These are phyloP conservation scores for Paralagenidium karlingii DNA, from an alignment of 352 stramenopile genomes.

Conservation along the genomic window DNA sequence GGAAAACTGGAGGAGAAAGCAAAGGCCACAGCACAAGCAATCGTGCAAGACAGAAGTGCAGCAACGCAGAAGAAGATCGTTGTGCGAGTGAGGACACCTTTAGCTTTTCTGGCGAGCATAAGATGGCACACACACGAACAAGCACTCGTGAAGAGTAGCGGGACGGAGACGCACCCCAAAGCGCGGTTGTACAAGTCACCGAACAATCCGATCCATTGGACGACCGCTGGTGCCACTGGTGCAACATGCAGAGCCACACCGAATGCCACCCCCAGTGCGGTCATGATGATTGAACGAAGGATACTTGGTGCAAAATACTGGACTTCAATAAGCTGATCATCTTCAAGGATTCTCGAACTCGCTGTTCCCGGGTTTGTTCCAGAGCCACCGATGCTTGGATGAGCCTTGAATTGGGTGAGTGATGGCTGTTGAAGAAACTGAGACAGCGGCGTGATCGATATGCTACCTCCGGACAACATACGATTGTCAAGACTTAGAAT, in stretches of 20 bases:
- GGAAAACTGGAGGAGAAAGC: constrained; percentile 14
- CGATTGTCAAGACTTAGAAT: too few relatives aligned
- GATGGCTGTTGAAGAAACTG: too few relatives aligned
- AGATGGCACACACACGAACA: constrained; percentile 46
- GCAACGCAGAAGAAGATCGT: constrained; percentile 24
- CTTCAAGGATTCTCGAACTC: constrained; percentile 5
- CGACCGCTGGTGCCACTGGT: constrained; percentile 7
- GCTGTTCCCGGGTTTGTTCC: too few relatives aligned
- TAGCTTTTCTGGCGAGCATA: constrained; percentile 33
- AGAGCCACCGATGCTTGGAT: too few relatives aligned
- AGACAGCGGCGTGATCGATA: too few relatives aligned
- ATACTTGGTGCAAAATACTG: constrained; percentile 35
- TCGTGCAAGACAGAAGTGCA: constrained; percentile 21
- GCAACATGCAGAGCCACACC: constrained; percentile 22
- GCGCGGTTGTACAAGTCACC: constrained; percentile 19
- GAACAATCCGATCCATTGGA: constrained; percentile 26
- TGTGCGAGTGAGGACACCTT: constrained; percentile 27
- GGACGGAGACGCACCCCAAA: constrained; percentile 39
- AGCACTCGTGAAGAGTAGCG: constrained; percentile 56
- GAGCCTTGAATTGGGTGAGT: too few relatives aligned
- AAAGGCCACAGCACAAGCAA: constrained; percentile 23
- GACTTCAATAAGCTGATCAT: constrained; percentile 25
- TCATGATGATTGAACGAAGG: constrained; percentile 16
- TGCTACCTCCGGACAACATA: too few relatives aligned
- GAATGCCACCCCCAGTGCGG: constrained; percentile 17